Conservation (phyloP, 1,284 basidiomycete species). For the Cerrena zonata region DNA sequence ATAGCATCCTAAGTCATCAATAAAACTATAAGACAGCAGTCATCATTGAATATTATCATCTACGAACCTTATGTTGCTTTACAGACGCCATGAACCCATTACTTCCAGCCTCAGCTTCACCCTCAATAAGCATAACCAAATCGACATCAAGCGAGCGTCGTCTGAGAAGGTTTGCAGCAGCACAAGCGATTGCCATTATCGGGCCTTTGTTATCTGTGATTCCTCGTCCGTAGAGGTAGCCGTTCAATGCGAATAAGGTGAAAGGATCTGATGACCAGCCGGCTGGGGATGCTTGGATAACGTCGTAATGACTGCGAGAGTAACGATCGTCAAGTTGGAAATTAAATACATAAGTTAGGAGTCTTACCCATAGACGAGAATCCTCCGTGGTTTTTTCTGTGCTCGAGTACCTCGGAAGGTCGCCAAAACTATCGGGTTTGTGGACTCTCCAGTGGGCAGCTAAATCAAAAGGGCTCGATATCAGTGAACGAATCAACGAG, state of each 20-base stretch:
- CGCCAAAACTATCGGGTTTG: slow-evolving; percentile 81
- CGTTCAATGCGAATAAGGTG: slow-evolving; percentile 76
- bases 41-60: slow-evolving; percentile 4
- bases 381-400: slow-evolving; percentile 54
- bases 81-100: slow-evolving; percentile 79
- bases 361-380: slow-evolving; percentile 80
- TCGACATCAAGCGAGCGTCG: slow-evolving; percentile 77
- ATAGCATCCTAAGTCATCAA: slow-evolving; percentile 70
- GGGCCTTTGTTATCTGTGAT: slow-evolving; percentile 92
- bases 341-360: neutral
- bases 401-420: slow-evolving; percentile 70
- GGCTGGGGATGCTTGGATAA: slow-evolving; percentile 70
- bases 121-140: slow-evolving; percentile 87
- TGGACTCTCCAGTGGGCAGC: slow-evolving; percentile 59
- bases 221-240: slow-evolving; percentile 91
- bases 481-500: neutral
- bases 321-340: too few relatives aligned
- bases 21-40: too few relatives aligned
- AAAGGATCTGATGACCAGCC: slow-evolving; percentile 89
- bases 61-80: slow-evolving; percentile 61
- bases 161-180: slow-evolving; percentile 75
- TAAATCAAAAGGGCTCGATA: slow-evolving; percentile 25
- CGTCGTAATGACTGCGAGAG: slow-evolving; percentile 92
- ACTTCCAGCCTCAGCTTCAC: slow-evolving; percentile 93
- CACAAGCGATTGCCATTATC: slow-evolving; percentile 85